A percentile compares a stretch with the other conserved stretches of the same genome.
These are phyloP conservation scores for Musa acuminata DNA, from an alignment of 176 grass and related monocot species.

Conservation along the genomic window DNA sequence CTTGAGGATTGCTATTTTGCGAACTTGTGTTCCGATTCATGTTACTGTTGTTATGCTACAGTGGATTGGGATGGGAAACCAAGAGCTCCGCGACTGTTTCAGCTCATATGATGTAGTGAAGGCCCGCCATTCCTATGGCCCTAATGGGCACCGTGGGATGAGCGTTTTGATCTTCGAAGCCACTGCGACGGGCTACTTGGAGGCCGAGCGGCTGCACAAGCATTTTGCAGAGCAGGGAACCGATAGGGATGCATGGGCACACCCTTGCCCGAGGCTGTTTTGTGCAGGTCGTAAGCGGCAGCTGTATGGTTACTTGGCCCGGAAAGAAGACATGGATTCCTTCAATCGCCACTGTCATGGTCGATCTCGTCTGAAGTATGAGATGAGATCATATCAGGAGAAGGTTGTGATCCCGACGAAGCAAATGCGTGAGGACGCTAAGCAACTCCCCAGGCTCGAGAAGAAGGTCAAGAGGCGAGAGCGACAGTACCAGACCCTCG, in stretches of 20 bases:
- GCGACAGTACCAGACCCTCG: conserved; percentile 38
- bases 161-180: conserved; percentile 79
- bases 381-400: conserved; percentile 73
- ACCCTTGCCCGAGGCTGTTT: conserved; percentile 19
- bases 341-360: conserved; percentile 68
- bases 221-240: conserved; percentile 61
- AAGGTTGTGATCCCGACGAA: conserved; percentile 72
- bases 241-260: conserved; percentile 51
- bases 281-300: conserved; percentile 7
- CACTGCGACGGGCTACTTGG: conserved; percentile 57
- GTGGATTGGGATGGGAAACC: conserved; percentile 83
- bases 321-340: conserved; percentile 61
- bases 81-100: conserved; percentile 79
- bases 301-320: conserved; percentile 61
- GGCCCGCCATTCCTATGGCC: conserved; percentile 78
- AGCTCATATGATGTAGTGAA: conserved; percentile 49
- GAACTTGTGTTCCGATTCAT: too few relatives aligned
- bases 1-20: too few relatives aligned
- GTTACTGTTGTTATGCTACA: conserved; percentile 1
- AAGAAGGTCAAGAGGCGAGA: conserved; percentile 47
- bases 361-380: conserved; percentile 54
- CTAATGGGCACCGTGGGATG: conserved; percentile 72
- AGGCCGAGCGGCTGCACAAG: conserved; percentile 65
- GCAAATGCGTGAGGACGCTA: conserved; percentile 79
- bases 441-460: conserved; percentile 49